Evolutionary conservation across 495 filamentous ascomycete genomes (phyloP).

Genomic region (Aspergillus sclerotioniger): DNA sequence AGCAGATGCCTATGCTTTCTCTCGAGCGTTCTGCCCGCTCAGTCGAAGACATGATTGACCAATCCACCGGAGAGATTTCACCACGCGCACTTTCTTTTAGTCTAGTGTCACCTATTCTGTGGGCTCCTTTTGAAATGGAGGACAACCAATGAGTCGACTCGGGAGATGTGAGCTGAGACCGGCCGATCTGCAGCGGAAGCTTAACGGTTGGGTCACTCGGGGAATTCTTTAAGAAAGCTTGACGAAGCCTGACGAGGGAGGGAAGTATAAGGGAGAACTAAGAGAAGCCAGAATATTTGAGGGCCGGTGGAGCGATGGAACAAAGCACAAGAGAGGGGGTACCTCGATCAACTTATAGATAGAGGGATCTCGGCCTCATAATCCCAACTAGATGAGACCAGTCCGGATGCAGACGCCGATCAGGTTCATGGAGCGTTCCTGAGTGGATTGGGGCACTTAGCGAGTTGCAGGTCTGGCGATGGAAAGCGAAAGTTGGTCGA

Average conservation of each 20-base stretch:
- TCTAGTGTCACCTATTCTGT: background rate
- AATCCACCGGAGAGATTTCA: background rate
- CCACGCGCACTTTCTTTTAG: background rate
- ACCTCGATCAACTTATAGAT: background rate
- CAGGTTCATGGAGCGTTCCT: background rate
- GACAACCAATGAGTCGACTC: background rate
- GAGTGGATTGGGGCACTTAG: background rate
- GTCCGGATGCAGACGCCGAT: background rate
- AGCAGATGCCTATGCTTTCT: constrained; percentile 6
- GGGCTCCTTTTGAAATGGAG: background rate
- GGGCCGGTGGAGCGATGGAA: background rate
- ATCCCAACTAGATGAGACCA: background rate
- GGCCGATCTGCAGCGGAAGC: background rate
- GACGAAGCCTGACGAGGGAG: background rate
- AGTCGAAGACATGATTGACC: constrained; percentile 13
- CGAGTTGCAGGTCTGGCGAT: background rate
- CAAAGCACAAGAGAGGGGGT: background rate
- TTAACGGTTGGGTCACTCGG: background rate
- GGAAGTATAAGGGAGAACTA: background rate
- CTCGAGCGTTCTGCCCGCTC: constrained; percentile 6
- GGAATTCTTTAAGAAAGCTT: background rate
- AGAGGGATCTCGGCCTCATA: background rate
- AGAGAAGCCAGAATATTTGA: background rate
- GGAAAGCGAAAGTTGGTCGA: background rate
- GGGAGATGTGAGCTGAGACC: background rate